Percentiles rank a stretch among this genome's conserved stretches.
Conservation (phyloP, 768 basidiomycete genomes). For the Kwoniella dendrophila region DNA sequence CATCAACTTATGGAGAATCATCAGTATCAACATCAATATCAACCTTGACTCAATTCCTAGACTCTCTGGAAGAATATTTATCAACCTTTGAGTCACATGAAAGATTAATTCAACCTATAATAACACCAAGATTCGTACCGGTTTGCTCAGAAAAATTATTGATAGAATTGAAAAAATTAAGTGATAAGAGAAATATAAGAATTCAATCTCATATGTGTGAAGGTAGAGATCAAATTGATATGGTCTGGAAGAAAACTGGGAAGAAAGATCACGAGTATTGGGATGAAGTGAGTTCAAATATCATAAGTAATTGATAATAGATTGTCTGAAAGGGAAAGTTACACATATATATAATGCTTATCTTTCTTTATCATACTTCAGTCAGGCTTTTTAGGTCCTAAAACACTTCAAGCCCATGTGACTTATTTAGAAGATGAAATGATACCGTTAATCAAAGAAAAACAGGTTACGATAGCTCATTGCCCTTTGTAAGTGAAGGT, state of each 20-base stretch:
- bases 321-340: too few species aligned
- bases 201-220: slow-evolving; percentile 86
- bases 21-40: slow-evolving; percentile 60
- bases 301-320: neutral
- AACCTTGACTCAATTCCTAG: slow-evolving; percentile 65
- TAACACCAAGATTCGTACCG: slow-evolving; percentile 88
- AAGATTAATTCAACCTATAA: slow-evolving; percentile 72
- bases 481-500: slow-evolving; percentile 66
- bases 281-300: slow-evolving; percentile 60
- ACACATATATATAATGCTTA: neutral
- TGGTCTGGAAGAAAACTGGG: slow-evolving; percentile 66
- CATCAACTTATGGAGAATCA: slow-evolving; percentile 70
- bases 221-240: slow-evolving; percentile 72
- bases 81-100: slow-evolving; percentile 59
- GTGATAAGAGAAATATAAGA: slow-evolving; percentile 59
- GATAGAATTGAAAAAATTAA: slow-evolving; percentile 64
- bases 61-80: slow-evolving; percentile 59
- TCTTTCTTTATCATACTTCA: slow-evolving; percentile 42
- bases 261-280: slow-evolving; percentile 75
- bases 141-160: slow-evolving; percentile 78
- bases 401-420: slow-evolving; percentile 83
- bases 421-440: slow-evolving; percentile 69
- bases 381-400: slow-evolving; percentile 65
- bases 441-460: slow-evolving; percentile 61
- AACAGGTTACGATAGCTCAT: slow-evolving; percentile 72